These are phyloP conservation scores for Zymoseptoria pseudotritici DNA, from an alignment of 2,329 filamentous ascomycete genomes.

Conservation along the genomic window DNA sequence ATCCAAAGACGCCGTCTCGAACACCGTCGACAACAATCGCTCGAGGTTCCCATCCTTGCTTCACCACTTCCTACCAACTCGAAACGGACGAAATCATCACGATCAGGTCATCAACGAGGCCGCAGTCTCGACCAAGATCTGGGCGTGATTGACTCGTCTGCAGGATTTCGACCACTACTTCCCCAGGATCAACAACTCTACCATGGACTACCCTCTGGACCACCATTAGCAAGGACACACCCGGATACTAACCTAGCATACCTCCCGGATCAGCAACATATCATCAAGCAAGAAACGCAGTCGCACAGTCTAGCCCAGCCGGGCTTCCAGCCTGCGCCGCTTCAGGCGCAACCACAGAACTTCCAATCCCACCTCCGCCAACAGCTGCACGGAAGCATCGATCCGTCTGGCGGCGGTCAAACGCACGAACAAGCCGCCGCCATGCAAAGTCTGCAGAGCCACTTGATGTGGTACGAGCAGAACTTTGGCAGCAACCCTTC, in stretches of 20 bases:
- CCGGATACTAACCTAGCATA: slow-evolving; percentile 49
- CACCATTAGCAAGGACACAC: slow-evolving; percentile 35
- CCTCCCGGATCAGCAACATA: slow-evolving; percentile 68
- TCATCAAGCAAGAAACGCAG: slow-evolving; percentile 76
- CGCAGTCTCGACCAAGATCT: slow-evolving; percentile 68
- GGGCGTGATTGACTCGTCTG: slow-evolving; percentile 16
- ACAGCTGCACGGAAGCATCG: slow-evolving; percentile 39
- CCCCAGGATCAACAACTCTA: slow-evolving; percentile 33
- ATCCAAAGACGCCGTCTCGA: slow-evolving; percentile 66
- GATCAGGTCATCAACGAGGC: slow-evolving; percentile 64
- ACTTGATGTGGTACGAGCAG: slow-evolving; percentile 25
- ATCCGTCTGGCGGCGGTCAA: slow-evolving; percentile 16
- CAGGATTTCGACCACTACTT: slow-evolving; percentile 47
- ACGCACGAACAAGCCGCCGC: slow-evolving; percentile 18
- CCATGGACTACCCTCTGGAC: slow-evolving; percentile 20
- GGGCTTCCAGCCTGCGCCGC: slow-evolving; percentile 42
- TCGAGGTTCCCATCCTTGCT: slow-evolving; percentile 66
- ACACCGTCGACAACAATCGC: slow-evolving; percentile 83
- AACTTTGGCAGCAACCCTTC: slow-evolving; percentile 17
- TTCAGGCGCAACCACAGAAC: slow-evolving; percentile 27
- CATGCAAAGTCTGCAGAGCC: slow-evolving; percentile 24
- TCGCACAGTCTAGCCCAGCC: slow-evolving; percentile 77
- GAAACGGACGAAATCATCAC: slow-evolving; percentile 40
- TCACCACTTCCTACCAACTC: slow-evolving; percentile 50
- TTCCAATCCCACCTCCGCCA: slow-evolving; percentile 44